Conservation (phyloP, 768 basidiomycete genomes). For the Naganishia antarctica region DNA sequence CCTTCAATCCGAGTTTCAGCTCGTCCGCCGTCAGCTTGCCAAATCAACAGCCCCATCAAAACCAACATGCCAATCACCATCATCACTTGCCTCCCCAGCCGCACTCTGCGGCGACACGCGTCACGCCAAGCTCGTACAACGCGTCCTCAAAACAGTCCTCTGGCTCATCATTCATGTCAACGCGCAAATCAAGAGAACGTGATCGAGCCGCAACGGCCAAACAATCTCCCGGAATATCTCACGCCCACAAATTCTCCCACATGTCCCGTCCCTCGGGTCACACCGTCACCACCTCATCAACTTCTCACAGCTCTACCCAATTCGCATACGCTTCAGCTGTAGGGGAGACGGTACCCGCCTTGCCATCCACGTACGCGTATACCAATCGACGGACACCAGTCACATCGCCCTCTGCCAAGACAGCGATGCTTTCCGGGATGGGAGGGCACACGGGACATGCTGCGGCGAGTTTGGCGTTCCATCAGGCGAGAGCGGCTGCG, state of each 20-base stretch:
- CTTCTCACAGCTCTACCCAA: slow-evolving; percentile 14
- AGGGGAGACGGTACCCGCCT: background rate
- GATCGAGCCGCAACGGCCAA: slow-evolving; percentile 7
- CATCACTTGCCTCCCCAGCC: background rate
- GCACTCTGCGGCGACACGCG: slow-evolving; percentile 2
- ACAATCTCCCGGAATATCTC: slow-evolving; percentile 4
- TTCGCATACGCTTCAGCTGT: slow-evolving; percentile 6
- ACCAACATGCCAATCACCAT: background rate
- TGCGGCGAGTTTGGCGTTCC: slow-evolving; percentile 8
- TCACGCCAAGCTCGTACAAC: slow-evolving; percentile 18
- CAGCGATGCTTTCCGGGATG: slow-evolving; percentile 18
- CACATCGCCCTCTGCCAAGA: slow-evolving; percentile 2
- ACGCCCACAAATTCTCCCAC: slow-evolving; percentile 14
- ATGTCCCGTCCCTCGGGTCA: slow-evolving; percentile 11
- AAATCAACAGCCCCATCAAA: background rate
- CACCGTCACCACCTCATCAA: slow-evolving; percentile 14
- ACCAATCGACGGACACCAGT: slow-evolving; percentile 10
- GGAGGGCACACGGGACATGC: background rate
- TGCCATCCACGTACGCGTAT: slow-evolving; percentile 9
- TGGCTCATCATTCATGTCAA: slow-evolving; percentile 12
- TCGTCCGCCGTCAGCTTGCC: slow-evolving; percentile 23
- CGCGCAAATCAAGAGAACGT: slow-evolving; percentile 13
- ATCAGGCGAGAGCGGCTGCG: slow-evolving; percentile 14
- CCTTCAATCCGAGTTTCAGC: slow-evolving; percentile 24
- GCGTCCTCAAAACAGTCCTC: slow-evolving; percentile 15